Evolutionary conservation across 2,329 filamentous ascomycete genomes (phyloP).

Genomic region (Aureobasidium sp.): DNA sequence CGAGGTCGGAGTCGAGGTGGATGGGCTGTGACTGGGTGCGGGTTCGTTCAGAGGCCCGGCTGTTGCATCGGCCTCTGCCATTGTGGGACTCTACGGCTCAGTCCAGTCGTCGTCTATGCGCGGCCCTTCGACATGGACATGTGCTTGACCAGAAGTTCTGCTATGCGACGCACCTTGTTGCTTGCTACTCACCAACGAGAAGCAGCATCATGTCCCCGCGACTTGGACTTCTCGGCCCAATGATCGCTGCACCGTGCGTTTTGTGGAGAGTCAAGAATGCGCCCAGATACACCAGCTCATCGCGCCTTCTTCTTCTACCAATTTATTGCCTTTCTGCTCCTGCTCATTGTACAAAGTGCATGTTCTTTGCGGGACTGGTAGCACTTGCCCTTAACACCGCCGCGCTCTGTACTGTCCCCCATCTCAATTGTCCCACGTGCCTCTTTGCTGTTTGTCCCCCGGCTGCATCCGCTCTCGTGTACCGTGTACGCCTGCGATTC

Average conservation of each 20-base stretch:
- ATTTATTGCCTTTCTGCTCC: neutral
- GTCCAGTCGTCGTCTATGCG: slow-evolving; percentile 8
- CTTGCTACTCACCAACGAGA: neutral
- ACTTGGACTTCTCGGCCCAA: neutral
- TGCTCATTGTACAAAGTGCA: neutral
- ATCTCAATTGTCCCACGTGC: neutral
- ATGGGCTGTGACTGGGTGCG: neutral
- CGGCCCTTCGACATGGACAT: neutral
- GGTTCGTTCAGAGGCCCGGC: slow-evolving; percentile 11
- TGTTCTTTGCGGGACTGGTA: too few species aligned
- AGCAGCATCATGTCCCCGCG: slow-evolving; percentile 6
- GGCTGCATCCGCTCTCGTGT: neutral
- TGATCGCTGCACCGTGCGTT: slow-evolving; percentile 6
- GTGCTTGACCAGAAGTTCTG: neutral
- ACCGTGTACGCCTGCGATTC: neutral
- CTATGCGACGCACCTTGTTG: neutral
- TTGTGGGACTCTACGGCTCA: slow-evolving; percentile 1
- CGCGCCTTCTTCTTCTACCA: neutral
- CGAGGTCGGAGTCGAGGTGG: neutral
- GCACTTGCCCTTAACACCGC: neutral
- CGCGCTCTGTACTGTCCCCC: too few species aligned
- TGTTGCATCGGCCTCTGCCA: slow-evolving; percentile 13
- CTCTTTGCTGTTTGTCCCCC: neutral
- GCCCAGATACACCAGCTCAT: neutral
- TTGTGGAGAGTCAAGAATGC: neutral